phyloP scores from a whole-genome alignment of 306 rosid genomes.

The Astragalus glycyphyllos region DNA sequence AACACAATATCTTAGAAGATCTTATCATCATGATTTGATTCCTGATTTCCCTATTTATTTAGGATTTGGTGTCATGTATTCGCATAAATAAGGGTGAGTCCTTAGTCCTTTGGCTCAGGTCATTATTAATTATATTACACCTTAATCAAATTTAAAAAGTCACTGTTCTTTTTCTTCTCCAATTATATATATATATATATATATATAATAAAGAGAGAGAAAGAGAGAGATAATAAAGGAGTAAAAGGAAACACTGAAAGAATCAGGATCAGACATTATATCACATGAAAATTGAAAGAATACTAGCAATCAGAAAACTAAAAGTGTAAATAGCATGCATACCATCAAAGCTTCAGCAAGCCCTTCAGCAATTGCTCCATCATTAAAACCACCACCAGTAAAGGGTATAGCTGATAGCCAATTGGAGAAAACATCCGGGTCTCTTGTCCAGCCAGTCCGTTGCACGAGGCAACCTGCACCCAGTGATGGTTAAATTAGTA shows the following conservation, averaged over 20 bases:
- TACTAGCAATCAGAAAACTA: conserved; percentile 23
- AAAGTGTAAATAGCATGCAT: conserved; percentile 26
- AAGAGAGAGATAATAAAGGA: neutral
- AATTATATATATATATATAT: neutral
- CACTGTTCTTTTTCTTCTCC: too few species aligned
- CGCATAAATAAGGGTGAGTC: too few species aligned
- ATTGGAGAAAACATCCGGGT: conserved; percentile 66
- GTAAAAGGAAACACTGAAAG: conserved; percentile 28
- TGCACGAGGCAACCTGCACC: conserved; percentile 80
- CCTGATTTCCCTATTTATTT: too few species aligned
- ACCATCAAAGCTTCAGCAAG: conserved; percentile 97
- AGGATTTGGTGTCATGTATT: too few species aligned
- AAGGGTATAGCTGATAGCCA: conserved; percentile 88
- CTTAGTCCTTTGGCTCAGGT: too few species aligned
- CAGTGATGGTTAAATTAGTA: conserved; percentile 38
- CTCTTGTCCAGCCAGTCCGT: conserved; percentile 94
- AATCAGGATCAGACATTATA: conserved; percentile 24
- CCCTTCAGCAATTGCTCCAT: conserved; percentile 98
- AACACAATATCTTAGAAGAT: too few species aligned
- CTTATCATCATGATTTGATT: too few species aligned
- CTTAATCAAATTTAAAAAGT: too few species aligned
- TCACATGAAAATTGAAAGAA: conserved; percentile 38
- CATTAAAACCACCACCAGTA: conserved; percentile 90
- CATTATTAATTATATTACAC: too few species aligned
- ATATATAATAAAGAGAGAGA: neutral